Evolutionary conservation across 176 grass and related monocot genomes (phyloP).

Genomic region (Oryza longistaminata): DNA sequence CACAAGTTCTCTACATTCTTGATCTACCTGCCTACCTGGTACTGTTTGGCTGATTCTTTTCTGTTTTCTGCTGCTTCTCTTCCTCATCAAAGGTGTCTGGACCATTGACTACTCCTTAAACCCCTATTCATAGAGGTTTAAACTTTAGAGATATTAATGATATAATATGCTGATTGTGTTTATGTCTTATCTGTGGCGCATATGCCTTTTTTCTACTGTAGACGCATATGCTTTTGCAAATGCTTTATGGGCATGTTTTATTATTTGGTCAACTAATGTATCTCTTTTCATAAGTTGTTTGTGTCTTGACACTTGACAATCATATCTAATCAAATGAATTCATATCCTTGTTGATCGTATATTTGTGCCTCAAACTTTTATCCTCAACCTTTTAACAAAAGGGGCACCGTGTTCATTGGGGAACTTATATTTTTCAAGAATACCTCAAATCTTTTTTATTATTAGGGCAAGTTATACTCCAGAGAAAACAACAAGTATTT

Average conservation of each 20-base stretch:
- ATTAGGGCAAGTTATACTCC: background rate
- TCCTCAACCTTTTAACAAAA: slow-evolving; percentile 4
- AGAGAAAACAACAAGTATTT: background rate
- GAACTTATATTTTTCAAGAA: background rate
- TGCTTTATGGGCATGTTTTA: background rate
- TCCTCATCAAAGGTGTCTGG: slow-evolving; percentile 9
- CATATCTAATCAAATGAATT: slow-evolving; percentile 5
- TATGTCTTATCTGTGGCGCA: background rate
- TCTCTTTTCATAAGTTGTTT: slow-evolving; percentile 8
- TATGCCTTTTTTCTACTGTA: background rate
- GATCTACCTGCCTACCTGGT: slow-evolving; percentile 2
- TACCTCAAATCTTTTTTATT: background rate
- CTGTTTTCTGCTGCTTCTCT: background rate
- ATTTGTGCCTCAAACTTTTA: background rate
- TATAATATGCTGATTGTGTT: background rate
- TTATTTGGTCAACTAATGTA: background rate
- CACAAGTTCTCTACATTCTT: background rate
- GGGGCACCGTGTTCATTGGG: background rate
- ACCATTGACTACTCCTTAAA: background rate
- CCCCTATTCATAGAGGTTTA: background rate
- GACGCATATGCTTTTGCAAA: background rate
- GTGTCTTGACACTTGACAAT: background rate
- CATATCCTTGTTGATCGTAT: slow-evolving; percentile 2
- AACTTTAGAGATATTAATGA: background rate
- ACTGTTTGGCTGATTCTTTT: background rate